Evolutionary conservation across 331 rosid species (phyloP), one percentile per base, ranked within the genome.

Genomic region (Prunus yedoensis): DNA sequence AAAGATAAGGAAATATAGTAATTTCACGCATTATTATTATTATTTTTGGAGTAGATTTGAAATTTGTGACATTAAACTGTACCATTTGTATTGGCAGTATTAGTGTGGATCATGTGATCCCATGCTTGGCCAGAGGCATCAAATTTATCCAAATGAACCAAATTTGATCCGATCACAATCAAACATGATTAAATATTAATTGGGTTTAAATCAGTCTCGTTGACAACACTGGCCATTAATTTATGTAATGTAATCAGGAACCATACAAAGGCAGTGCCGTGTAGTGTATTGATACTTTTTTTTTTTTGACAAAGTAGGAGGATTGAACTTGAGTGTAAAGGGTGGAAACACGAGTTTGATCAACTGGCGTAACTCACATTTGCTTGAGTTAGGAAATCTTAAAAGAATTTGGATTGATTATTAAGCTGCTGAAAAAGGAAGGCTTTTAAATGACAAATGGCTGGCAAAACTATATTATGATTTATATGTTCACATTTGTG

Each of bases 351-450:
- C 43, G 2, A 4, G 8, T 38, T 38, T 38, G 43, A 38, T 2
- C 43, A 38, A 38, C 0, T 7, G 43, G 0, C 9, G 0, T 38
- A 38, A 38, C 2, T 0, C 0, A 38, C 2, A 0, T 38, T 38
- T 38, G 0, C 8, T 35, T 35, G 41, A 35, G 41, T 5, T 35
- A 6, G 1, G 8, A 35, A 35, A 35, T 35, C 41, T 35, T 35
- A 35, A 0, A 35, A 5, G 41, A 35, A 35, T 1, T 1, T 1
- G 7, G 8, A 35, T 5, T 35, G 41, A 35, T 35, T 35, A 35
- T 35, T 5, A 35, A 35, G 41, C 8, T 35, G 41, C 41, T 5
- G 6, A 35, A 35, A 35, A 5, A 1, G 41, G 41, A 35, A 5
- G 41, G 41, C 41, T 35, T 35, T 35, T 35, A 35, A 35, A 35